A percentile compares a stretch with the other conserved stretches of the same genome.
Conservation (phyloP, 768 basidiomycete species). For the Hemileccinum impolitum region DNA sequence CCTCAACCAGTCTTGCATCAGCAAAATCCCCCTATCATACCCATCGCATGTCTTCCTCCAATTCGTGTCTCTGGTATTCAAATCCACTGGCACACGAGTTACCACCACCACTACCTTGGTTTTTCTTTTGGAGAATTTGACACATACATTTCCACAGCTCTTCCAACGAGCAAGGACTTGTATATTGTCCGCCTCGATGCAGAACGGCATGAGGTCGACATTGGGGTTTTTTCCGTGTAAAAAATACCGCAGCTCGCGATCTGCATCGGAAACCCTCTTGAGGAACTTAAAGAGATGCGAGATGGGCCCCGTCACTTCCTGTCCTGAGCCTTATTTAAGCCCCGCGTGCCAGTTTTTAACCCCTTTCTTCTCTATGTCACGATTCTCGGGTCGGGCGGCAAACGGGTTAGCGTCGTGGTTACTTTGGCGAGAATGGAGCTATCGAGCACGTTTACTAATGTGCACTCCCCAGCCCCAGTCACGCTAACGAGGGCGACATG, state of each 20-base stretch:
- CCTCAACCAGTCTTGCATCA: conserved; percentile 6
- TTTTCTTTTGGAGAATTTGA: conserved; percentile 10
- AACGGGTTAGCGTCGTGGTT: conserved; percentile 5
- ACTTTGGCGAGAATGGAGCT: not conserved
- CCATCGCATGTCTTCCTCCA: too few relatives aligned
- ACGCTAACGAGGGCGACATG: conserved; percentile 13
- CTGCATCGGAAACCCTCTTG: conserved; percentile 5
- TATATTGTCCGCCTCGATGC: conserved; percentile 11
- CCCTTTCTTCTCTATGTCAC: not conserved
- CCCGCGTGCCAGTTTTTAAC: conserved; percentile 9
- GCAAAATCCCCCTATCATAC: not conserved
- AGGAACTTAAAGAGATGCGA: conserved; percentile 6
- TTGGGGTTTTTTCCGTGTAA: conserved; percentile 8
- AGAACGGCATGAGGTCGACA: conserved; percentile 11
- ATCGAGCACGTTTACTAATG: conserved; percentile 14
- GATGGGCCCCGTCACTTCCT: not conserved
- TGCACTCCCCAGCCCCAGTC: conserved; percentile 17
- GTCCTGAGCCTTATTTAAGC: conserved; percentile 8
- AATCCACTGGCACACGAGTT: too few relatives aligned
- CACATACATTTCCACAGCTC: conserved; percentile 8
- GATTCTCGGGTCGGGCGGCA: not conserved
- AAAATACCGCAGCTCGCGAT: conserved; percentile 8
- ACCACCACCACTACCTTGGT: too few relatives aligned
- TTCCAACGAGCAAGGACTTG: conserved; percentile 7
- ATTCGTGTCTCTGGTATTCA: too few relatives aligned